Conservation (phyloP, 441 rosid species). For the Adansonia madagascariensis region DNA sequence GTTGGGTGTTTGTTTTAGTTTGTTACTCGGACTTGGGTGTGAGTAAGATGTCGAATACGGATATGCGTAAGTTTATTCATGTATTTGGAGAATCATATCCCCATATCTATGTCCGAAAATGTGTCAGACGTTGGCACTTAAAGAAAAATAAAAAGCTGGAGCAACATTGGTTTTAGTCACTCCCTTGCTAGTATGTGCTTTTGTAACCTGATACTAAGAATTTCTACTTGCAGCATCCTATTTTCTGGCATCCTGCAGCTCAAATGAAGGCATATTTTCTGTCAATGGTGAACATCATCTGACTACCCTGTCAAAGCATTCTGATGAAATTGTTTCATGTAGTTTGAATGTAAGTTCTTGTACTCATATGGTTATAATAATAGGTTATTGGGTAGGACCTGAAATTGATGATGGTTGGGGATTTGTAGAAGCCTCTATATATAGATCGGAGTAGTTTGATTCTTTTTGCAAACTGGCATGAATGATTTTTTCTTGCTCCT, state of each 20-base stretch:
- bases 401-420: constrained; percentile 83
- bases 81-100: no score
- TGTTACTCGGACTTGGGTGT: no score
- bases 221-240: constrained; percentile 48
- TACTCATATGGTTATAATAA: constrained; percentile 39
- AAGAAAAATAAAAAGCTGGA: no score
- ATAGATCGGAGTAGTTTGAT: constrained; percentile 42
- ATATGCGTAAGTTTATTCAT: no score
- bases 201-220: constrained; percentile 23
- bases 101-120: no score
- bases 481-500: constrained; percentile 14
- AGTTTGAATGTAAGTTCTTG: constrained; percentile 44
- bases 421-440: constrained; percentile 55
- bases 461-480: not conserved
- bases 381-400: constrained; percentile 77
- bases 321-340: constrained; percentile 40
- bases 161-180: not conserved
- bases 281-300: constrained; percentile 24
- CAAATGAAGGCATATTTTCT: constrained; percentile 29
- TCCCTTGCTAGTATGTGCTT: constrained; percentile 20
- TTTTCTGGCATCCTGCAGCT: constrained; percentile 31
- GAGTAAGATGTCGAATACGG: no score
- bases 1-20: constrained; percentile 1
- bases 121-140: no score
- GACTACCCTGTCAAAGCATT: constrained; percentile 29